Base-by-base conservation (phyloP, 495 filamentous ascomycete species). In the Penicillium samsonianum region DNA sequence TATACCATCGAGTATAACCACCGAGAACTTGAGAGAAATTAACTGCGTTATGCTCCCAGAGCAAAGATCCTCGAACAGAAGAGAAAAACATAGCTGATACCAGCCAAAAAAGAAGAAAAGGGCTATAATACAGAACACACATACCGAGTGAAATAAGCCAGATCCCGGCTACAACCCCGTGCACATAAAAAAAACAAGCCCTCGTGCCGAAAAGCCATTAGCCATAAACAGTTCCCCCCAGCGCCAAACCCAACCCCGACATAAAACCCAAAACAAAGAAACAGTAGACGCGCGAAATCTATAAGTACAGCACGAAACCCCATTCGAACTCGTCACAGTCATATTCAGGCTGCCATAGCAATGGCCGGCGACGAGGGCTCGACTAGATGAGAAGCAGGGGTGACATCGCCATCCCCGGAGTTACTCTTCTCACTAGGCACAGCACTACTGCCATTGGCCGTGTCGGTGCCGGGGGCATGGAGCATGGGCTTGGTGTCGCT, bases 401-500 rank as follows among this genome's bases (percentile, higher is more conserved):
- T 75, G 48, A 76, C 55, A 44, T 76, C 83, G 20, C 76, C 79
- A 44, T 82, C 83, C 28, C 81, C 85, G 55, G 79, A 78, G 64
- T 83, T 86, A 61, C 89, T 89, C 73, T 84, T 85, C 59, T 91
- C 90, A 69, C 87, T 92, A 25, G 77, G 72, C 25, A 77, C 75
- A 10, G 64, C 74, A 57, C 77, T 78, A 59, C 62, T 65, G n/a
- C 67, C 65, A 55, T 67, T 65, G 52, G 57, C 19, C 11, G 63
- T 67, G 48, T 84, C 84, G 50, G 84, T 65, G 58, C 85, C 85
- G 59, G 82, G 86, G 67, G 81, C 86, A 54, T 85, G 85, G 55
- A 87, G 83, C 62, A 88, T 88, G 69, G 88, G 82, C 70, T 94
- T 95, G 71, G 81, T 85, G 67, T 90, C 90, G 57, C 84, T 87